Percentiles rank a stretch among this genome's conserved stretches.
Evolutionary conservation across 2,329 filamentous ascomycete species (phyloP).

Genomic region (Colletotrichum sp.): DNA sequence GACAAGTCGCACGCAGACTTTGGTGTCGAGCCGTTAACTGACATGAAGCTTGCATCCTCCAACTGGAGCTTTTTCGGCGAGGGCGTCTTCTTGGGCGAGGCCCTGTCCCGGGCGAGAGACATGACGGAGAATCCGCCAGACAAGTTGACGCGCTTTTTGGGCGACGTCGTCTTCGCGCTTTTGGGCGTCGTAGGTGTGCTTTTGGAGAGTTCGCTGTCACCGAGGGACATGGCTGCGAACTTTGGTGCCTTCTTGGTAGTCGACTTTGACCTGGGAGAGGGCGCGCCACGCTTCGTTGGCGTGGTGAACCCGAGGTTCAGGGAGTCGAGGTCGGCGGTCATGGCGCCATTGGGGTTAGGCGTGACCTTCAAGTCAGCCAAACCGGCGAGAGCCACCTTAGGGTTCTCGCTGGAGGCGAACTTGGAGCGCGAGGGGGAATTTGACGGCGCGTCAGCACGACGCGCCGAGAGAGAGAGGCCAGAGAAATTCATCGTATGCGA

Average conservation of each 20-base stretch:
- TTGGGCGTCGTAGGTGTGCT: neutral
- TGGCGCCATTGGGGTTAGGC: neutral
- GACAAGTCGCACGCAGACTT: neutral
- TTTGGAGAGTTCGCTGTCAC: neutral
- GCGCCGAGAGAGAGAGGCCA: neutral
- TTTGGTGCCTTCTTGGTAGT: constrained; percentile 10
- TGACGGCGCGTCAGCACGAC: neutral
- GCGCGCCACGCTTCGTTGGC: constrained; percentile 2
- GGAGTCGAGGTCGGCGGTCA: neutral
- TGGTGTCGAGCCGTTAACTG: neutral
- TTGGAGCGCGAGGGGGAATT: neutral
- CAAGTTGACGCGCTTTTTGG: neutral
- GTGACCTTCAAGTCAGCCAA: neutral
- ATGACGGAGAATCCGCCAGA: neutral
- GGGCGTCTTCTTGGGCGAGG: neutral
- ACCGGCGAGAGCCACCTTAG: neutral
- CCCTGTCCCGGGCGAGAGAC: neutral
- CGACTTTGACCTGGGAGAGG: constrained; percentile 1
- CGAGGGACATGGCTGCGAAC: neutral
- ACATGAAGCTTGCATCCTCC: constrained; percentile 2
- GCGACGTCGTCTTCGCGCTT: neutral
- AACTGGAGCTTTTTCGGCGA: neutral
- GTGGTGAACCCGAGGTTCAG: constrained; percentile 4
- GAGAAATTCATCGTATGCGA: neutral
- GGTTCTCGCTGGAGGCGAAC: neutral